These are phyloP conservation scores for Xerocomus spinulosus DNA, from an alignment of 768 basidiomycete genomes.

Conservation along the genomic window DNA sequence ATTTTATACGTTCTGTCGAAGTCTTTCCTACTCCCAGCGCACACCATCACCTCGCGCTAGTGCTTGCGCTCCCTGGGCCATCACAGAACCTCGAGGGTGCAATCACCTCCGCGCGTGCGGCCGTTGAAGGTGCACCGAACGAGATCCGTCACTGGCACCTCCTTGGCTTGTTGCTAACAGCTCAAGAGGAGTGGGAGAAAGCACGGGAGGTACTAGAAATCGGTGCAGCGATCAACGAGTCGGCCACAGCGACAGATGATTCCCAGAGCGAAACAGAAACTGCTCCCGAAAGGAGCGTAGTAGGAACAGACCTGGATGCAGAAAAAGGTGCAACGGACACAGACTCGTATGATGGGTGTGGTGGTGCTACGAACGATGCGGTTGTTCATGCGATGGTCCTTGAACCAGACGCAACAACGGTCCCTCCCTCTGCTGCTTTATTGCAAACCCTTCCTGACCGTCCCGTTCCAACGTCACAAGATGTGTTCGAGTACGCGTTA, in stretches of 20 bases:
- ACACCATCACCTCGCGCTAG: slow-evolving; percentile 79
- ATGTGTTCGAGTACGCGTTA: slow-evolving; percentile 71
- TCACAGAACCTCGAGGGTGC: slow-evolving; percentile 65
- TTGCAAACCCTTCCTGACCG: slow-evolving; percentile 46
- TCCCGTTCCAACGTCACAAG: slow-evolving; percentile 46
- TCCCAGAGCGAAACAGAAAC: slow-evolving; percentile 22
- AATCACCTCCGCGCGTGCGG: slow-evolving; percentile 57
- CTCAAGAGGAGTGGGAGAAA: slow-evolving; percentile 72
- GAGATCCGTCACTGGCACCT: slow-evolving; percentile 86
- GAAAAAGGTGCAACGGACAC: slow-evolving; percentile 5
- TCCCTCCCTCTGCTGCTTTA: slow-evolving; percentile 42
- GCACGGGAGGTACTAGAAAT: slow-evolving; percentile 73
- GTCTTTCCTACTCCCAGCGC: slow-evolving; percentile 49
- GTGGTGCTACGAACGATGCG: neutral
- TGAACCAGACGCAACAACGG: slow-evolving; percentile 18
- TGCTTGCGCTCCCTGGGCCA: slow-evolving; percentile 59
- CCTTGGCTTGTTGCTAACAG: slow-evolving; percentile 75
- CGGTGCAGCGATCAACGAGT: slow-evolving; percentile 60
- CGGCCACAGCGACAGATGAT: slow-evolving; percentile 32
- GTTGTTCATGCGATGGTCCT: slow-evolving; percentile 27
- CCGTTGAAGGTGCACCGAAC: slow-evolving; percentile 64
- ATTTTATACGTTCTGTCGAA: slow-evolving; percentile 47
- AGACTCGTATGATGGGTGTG: neutral
- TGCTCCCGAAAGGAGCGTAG: slow-evolving; percentile 4
- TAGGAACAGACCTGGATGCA: slow-evolving; percentile 10